Percentiles rank a stretch among this genome's conserved stretches.
These are phyloP conservation scores for Geranomyces variabilis DNA, from an alignment of 192 early-diverging fungal genomes.

Conservation along the genomic window DNA sequence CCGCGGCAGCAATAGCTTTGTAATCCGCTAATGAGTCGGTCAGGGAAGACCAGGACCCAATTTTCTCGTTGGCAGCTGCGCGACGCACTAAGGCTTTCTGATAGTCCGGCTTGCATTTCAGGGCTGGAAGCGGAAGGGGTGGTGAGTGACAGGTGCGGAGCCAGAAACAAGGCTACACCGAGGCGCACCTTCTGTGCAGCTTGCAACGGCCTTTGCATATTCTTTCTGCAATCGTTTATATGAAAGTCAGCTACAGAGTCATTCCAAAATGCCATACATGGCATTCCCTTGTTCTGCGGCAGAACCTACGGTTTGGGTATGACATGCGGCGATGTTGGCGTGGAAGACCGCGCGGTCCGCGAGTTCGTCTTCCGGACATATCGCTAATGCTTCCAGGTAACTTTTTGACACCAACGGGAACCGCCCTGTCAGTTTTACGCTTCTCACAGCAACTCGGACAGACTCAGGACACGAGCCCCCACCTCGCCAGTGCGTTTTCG, in stretches of 20 bases:
- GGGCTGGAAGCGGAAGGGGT: conserved; percentile 36
- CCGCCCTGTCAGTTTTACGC: not conserved
- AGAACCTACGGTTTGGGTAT: conserved; percentile 55
- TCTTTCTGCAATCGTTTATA: conserved; percentile 23
- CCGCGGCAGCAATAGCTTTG: conserved; percentile 38
- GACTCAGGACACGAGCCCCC: not conserved
- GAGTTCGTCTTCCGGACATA: conserved; percentile 19
- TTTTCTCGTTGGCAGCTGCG: conserved; percentile 63
- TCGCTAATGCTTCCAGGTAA: conserved; percentile 21
- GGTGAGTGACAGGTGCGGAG: no score
- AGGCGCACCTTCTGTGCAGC: conserved; percentile 41
- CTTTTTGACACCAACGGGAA: not conserved
- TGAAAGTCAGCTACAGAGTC: no score
- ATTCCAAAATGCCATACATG: no score
- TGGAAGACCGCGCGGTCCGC: conserved; percentile 22
- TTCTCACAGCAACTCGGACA: not conserved
- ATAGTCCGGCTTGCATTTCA: conserved; percentile 58
- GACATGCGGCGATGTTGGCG: conserved; percentile 69
- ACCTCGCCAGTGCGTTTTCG: not conserved
- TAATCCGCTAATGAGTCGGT: conserved; percentile 53
- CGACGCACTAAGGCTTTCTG: conserved; percentile 61
- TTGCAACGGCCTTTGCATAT: conserved; percentile 43
- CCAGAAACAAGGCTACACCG: not conserved
- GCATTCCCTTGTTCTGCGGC: not conserved
- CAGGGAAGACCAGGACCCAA: conserved; percentile 51